phyloP scores from a whole-genome alignment of 2,329 filamentous ascomycete species.

The Macrophomina phaseolina region DNA sequence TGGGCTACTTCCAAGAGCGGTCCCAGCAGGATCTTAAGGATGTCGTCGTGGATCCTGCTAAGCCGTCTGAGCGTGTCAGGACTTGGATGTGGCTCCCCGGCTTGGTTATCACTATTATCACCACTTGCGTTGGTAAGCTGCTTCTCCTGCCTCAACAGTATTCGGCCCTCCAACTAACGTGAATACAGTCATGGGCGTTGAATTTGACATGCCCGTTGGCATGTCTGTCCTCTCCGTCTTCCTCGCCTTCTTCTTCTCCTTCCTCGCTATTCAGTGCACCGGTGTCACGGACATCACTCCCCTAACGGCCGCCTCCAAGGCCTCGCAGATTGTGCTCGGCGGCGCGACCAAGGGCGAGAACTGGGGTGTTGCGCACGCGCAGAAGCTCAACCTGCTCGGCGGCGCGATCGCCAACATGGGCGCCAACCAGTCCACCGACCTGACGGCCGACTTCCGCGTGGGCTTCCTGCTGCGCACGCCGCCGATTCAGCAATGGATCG shows the following conservation, averaged over 20 bases:
- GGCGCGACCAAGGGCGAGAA: slow-evolving; percentile 64
- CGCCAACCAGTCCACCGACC: slow-evolving; percentile 45
- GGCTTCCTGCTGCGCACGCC: slow-evolving; percentile 71
- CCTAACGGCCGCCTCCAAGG: slow-evolving; percentile 70
- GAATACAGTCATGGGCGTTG: slow-evolving; percentile 54
- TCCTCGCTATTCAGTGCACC: slow-evolving; percentile 66
- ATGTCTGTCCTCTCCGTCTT: slow-evolving; percentile 62
- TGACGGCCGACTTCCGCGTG: slow-evolving; percentile 64
- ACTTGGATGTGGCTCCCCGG: slow-evolving; percentile 60
- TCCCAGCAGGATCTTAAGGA: slow-evolving; percentile 47
- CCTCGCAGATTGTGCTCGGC: slow-evolving; percentile 71
- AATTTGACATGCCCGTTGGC: slow-evolving; percentile 63
- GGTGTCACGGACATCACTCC: slow-evolving; percentile 67
- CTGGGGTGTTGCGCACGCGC: slow-evolving; percentile 58
- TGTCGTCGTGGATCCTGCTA: slow-evolving; percentile 58
- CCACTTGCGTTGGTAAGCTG: slow-evolving; percentile 49
- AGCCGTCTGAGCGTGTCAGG: slow-evolving; percentile 55
- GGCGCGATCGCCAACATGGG: slow-evolving; percentile 55
- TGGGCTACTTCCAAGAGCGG: slow-evolving; percentile 51
- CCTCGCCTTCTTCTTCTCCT: slow-evolving; percentile 66
- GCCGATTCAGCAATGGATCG: slow-evolving; percentile 69
- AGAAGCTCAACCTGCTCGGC: slow-evolving; percentile 69
- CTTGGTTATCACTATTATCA: slow-evolving; percentile 55
- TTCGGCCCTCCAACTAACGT: not conserved
- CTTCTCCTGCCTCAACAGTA: not conserved